Evolutionary conservation across 441 rosid genomes (phyloP), one percentile per base, ranked within the genome.

Genomic region (Macaranga tanarius): DNA sequence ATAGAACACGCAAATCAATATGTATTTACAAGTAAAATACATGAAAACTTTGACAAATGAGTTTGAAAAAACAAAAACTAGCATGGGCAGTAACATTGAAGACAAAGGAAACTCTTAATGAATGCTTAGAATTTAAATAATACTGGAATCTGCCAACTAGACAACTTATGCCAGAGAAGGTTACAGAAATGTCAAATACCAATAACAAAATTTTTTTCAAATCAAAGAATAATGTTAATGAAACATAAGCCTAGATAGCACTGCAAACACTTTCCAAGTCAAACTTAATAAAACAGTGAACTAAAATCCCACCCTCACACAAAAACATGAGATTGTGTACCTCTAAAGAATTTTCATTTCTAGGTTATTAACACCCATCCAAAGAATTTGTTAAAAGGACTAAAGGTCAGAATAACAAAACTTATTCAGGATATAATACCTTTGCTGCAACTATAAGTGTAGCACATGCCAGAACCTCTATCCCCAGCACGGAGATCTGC

Each of bases 401-500:
- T 55, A 52, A 50, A 52, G 25, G 20, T 58, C 5, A 50, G 58
- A 65, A 65, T 22, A 50, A 16, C 45, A 42, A 66, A 34, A 19
- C 23, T 59, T 2, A 60, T 22, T 66, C 69, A 44, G 20, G 10
- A 52, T 22, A 47, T 7, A 65, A n/a, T 80, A 80, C 98, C 99
- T 90, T 96, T 96, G 84, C 97, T 90, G 69, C 97, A 92, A 80
- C 98, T 96, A 83, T 96, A 96, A 60, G 97, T 93, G 76, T 92
- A 92, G 82, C 99, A 93, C 87, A 92, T 79, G 79, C 98, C 97
- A 42, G 97, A 96, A 67, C 98, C 97, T 80, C 89, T 81, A 65
- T 93, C 98, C 47, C 99, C 97, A 75, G 97, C 99, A 19, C 94
- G 89, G 67, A 93, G 84, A 84, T 93, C 99, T 62, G 98, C 98